Conservation (phyloP, 2,329 filamentous ascomycete species). For the Paecilomyces niveus region DNA sequence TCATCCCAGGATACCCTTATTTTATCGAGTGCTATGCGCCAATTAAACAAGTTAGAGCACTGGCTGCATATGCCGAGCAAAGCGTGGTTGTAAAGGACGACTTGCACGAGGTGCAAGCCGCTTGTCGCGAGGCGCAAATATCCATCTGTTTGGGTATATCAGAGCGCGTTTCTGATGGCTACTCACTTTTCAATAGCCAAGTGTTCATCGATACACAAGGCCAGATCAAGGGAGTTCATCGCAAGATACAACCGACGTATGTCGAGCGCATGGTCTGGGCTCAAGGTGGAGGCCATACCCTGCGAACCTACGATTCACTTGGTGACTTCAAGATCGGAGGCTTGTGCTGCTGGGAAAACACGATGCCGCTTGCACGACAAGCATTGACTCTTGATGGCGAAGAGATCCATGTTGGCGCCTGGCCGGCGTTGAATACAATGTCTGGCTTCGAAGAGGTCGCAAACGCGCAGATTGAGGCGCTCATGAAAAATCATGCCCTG, state of each 20-base stretch:
- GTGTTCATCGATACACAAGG: slow-evolving; percentile 26
- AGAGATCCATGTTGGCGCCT: slow-evolving; percentile 23
- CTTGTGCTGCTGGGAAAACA: slow-evolving; percentile 32
- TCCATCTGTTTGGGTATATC: slow-evolving; percentile 28
- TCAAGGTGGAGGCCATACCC: slow-evolving; percentile 24
- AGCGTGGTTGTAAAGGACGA: slow-evolving; percentile 28
- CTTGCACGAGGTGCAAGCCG: slow-evolving; percentile 22
- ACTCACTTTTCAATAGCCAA: slow-evolving; percentile 30
- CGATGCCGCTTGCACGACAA: slow-evolving; percentile 31
- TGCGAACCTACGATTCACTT: slow-evolving; percentile 22
- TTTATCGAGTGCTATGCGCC: slow-evolving; percentile 30
- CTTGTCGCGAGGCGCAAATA: slow-evolving; percentile 22
- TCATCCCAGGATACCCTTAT: slow-evolving; percentile 32
- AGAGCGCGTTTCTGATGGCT: slow-evolving; percentile 24
- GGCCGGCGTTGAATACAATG: slow-evolving; percentile 21
- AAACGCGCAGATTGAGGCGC: slow-evolving; percentile 39
- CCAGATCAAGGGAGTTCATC: slow-evolving; percentile 27
- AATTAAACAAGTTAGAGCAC: slow-evolving; percentile 23
- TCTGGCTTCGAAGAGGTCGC: slow-evolving; percentile 35
- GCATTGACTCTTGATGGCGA: slow-evolving; percentile 26
- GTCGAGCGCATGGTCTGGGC: slow-evolving; percentile 28
- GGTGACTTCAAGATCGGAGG: slow-evolving; percentile 28
- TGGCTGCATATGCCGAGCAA: slow-evolving; percentile 27
- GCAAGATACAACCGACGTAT: slow-evolving; percentile 31
- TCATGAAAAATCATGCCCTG: slow-evolving; percentile 41